Evolutionary conservation across 2,329 filamentous ascomycete species (phyloP), one percentile per base, ranked within the genome.

Genomic region (Botrytis cinerea): DNA sequence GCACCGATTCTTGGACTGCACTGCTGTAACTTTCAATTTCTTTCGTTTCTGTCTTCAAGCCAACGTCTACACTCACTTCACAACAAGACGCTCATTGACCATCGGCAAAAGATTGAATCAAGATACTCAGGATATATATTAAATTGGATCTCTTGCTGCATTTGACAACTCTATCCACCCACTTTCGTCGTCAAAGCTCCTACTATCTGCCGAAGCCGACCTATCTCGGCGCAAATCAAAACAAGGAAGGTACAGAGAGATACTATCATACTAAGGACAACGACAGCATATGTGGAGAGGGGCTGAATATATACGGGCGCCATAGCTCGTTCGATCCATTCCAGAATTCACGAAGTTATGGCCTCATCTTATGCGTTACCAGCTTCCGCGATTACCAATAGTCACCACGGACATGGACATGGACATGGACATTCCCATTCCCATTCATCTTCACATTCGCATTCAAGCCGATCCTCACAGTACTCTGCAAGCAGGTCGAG

Each of bases 291-390:
- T 73, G 66, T 60, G 38, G 43, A 54, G 18, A 51, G 46, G 28
- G 38, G 51, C 40, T 38, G 22, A 68, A 61, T 43, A 60, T 14
- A 40, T 60, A 25, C 71, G 78, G 51, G 77, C 78, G 70, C 75
- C 73, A 70, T 72, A 67, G 77, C 77, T 80, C 76, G 57, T 75
- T 71, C 54, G 10, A 72, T 57, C 46, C 46, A 48, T 64, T 20
- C 40, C 62, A 64, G 73, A 71, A 61, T 64, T 35, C 57, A 64
- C 78, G 43, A 61, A 72, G 62, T 60, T 8, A 82, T 82, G 80
- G 80, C 80, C 74, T 81, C 80, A 61, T 78, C 80, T 54, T 81
- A 81, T 76, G 78, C 79, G 73, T 77, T 81, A 40, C 80, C 80
- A 67, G 79, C 78, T 57, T 80, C 80, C 46, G 77, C 80, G 59